Conservation (phyloP, 768 basidiomycete genomes). For the Lactarius vividus region DNA sequence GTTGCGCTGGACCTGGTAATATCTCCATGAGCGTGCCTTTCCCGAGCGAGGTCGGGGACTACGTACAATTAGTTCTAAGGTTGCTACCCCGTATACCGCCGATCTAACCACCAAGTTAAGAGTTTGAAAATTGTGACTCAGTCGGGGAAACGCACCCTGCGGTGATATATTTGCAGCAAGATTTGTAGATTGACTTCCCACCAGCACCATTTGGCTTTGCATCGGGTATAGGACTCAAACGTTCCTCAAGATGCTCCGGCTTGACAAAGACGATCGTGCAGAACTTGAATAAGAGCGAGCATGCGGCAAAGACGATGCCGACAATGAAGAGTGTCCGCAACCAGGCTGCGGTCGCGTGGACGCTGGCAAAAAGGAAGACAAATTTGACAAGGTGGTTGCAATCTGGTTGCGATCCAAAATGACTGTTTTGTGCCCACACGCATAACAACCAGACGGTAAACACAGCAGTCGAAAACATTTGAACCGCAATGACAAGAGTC, state of each 20-base stretch:
- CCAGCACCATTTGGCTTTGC: neutral
- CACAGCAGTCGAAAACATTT: neutral
- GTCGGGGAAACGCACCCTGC: neutral
- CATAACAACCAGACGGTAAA: conserved; percentile 12
- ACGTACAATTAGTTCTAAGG: conserved; percentile 17
- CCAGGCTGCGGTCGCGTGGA: conserved; percentile 3
- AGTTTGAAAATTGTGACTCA: neutral
- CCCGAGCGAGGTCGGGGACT: neutral
- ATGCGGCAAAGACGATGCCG: conserved; percentile 1
- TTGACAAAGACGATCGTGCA: neutral
- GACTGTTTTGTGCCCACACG: conserved; percentile 6
- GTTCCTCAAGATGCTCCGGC: neutral
- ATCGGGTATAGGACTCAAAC: neutral
- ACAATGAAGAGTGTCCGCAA: conserved; percentile 15
- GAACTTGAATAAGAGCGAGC: conserved; percentile 7
- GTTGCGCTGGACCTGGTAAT: conserved; percentile 13
- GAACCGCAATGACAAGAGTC: neutral
- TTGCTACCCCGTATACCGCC: conserved; percentile 10
- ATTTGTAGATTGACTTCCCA: neutral
- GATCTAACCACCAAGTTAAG: neutral
- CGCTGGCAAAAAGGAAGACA: neutral
- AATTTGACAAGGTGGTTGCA: conserved; percentile 19
- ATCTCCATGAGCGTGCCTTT: neutral
- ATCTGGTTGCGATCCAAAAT: conserved; percentile 11
- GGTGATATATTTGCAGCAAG: neutral